These are phyloP conservation scores for Fusarium verrucosum DNA, from an alignment of 2,329 filamentous ascomycete genomes.

Conservation along the genomic window DNA sequence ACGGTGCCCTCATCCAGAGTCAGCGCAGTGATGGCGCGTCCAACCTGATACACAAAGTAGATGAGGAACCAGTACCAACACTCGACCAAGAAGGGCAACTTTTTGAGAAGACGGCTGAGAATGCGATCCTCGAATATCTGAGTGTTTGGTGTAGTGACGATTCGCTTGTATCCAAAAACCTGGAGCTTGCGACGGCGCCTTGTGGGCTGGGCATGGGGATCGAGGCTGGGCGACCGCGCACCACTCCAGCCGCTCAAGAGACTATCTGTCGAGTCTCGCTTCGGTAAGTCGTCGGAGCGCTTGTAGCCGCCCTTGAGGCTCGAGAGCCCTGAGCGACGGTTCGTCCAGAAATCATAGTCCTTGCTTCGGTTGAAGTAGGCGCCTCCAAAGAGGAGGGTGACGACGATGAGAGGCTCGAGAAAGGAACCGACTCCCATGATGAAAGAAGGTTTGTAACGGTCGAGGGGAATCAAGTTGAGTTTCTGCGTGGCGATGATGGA, in stretches of 20 bases:
- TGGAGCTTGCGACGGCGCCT: slow-evolving; percentile 49
- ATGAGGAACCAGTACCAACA: slow-evolving; percentile 81
- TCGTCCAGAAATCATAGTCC: slow-evolving; percentile 47
- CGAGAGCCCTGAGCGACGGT: slow-evolving; percentile 35
- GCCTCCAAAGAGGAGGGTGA: slow-evolving; percentile 56
- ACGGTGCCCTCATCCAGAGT: slow-evolving; percentile 75
- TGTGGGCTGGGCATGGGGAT: slow-evolving; percentile 42
- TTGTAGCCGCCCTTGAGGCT: slow-evolving; percentile 39
- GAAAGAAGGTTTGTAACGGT: not conserved
- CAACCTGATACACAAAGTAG: slow-evolving; percentile 82
- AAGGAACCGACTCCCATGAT: slow-evolving; percentile 54
- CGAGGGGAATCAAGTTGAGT: not conserved
- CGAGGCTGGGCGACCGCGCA: slow-evolving; percentile 43
- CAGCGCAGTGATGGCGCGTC: slow-evolving; percentile 75
- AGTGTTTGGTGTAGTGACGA: slow-evolving; percentile 48
- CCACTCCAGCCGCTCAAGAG: slow-evolving; percentile 40
- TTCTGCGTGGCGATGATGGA: not conserved
- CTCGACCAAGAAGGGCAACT: slow-evolving; percentile 77
- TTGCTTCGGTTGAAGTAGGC: slow-evolving; percentile 56
- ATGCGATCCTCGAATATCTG: slow-evolving; percentile 47
- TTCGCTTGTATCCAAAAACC: slow-evolving; percentile 46
- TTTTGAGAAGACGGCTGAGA: slow-evolving; percentile 64
- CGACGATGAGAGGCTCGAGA: slow-evolving; percentile 54
- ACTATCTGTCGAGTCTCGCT: slow-evolving; percentile 41
- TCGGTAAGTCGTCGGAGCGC: slow-evolving; percentile 46